Percentiles rank a stretch among this genome's conserved stretches.
These are phyloP conservation scores for Castanea mollissima DNA, from an alignment of 306 rosid genomes.

Conservation along the genomic window DNA sequence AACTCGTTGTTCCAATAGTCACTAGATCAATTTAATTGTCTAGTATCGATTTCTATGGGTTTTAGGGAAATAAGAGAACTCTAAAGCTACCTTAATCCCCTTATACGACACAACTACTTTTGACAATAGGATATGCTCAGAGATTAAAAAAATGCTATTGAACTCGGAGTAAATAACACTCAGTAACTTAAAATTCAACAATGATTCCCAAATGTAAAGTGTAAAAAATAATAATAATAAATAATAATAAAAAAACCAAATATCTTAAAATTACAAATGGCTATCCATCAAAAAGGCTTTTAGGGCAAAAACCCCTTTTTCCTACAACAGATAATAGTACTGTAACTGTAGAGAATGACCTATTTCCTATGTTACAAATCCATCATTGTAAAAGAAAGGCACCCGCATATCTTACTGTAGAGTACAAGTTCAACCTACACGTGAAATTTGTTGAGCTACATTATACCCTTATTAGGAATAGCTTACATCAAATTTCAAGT, in stretches of 20 bases:
- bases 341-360: not conserved
- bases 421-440: constrained; percentile 1
- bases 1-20: no score
- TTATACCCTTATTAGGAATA: not conserved
- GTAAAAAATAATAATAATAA: not conserved
- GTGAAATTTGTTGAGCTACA: constrained; percentile 8
- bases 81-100: no score
- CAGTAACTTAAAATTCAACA: not conserved
- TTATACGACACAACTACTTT: not conserved
- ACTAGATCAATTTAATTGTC: no score
- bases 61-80: no score
- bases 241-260: not conserved
- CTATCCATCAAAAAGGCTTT: constrained; percentile 33
- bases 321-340: constrained; percentile 1
- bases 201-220: not conserved
- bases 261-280: constrained; percentile 18
- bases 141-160: no score
- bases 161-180: not conserved
- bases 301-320: constrained; percentile 26
- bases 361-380: constrained; percentile 38
- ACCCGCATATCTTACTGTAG: not conserved
- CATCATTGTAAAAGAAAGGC: constrained; percentile 11
- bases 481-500: constrained; percentile 17
- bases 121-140: no score
- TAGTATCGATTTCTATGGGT: no score